A percentile compares a stretch with the other conserved stretches of the same genome.
Conservation (phyloP, 2,329 filamentous ascomycete genomes). For the Colletotrichum trifolii region DNA sequence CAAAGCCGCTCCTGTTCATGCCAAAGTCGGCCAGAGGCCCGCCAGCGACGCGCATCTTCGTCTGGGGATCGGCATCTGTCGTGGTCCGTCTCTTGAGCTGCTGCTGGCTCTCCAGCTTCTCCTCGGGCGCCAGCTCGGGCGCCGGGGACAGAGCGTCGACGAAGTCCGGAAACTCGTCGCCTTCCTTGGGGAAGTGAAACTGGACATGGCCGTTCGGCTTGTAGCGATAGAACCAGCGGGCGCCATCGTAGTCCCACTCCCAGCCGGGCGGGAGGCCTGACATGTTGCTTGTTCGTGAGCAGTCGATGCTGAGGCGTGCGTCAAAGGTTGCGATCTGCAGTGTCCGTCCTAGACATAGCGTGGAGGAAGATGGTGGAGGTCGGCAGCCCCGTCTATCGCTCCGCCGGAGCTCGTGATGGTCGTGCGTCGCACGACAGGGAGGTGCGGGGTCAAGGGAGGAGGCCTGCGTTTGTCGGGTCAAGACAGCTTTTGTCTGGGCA, state of each 20-base stretch:
- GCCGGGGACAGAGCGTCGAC: constrained; percentile 49
- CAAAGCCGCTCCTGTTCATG: constrained; percentile 32
- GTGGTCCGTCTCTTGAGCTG: constrained; percentile 54
- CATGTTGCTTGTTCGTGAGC: constrained; percentile 43
- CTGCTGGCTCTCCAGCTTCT: constrained; percentile 63
- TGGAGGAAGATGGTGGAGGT: too few relatives aligned
- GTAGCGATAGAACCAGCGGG: constrained; percentile 68
- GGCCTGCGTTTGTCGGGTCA: background rate
- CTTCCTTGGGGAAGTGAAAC: constrained; percentile 66
- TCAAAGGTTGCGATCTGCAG: too few relatives aligned
- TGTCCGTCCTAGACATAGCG: too few relatives aligned
- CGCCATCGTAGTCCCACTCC: constrained; percentile 68
- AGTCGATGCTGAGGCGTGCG: background rate
- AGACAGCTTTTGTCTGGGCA: background rate
- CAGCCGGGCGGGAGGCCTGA: constrained; percentile 62
- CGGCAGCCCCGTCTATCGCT: too few relatives aligned
- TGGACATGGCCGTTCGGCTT: constrained; percentile 64
- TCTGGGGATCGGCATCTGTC: constrained; percentile 1
- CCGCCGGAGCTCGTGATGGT: too few relatives aligned
- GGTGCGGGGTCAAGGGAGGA: background rate
- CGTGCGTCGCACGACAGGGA: background rate
- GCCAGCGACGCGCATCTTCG: constrained; percentile 38
- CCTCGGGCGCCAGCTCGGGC: constrained; percentile 60
- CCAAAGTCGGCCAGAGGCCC: constrained; percentile 38
- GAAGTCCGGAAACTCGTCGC: constrained; percentile 69